phyloP scores from a whole-genome alignment of 2,329 filamentous ascomycete species.

The Penicillium carneum region DNA sequence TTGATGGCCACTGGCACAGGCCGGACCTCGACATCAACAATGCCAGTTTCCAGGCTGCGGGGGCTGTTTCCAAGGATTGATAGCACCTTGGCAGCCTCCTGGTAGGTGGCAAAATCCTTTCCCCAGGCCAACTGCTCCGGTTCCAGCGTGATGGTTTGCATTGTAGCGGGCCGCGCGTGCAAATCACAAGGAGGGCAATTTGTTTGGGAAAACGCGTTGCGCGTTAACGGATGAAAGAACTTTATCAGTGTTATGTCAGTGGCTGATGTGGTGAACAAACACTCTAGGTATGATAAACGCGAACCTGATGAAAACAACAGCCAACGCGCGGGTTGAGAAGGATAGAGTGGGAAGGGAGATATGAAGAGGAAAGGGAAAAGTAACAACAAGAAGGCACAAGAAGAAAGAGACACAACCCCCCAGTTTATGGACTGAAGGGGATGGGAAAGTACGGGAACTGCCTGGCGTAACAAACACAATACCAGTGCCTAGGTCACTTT shows the following conservation, averaged over 20 bases:
- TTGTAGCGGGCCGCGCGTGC: background rate
- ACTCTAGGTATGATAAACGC: background rate
- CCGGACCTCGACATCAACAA: background rate
- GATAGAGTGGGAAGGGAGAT: no score
- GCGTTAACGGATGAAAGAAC: background rate
- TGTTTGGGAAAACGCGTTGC: background rate
- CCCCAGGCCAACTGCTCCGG: background rate
- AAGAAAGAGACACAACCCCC: background rate
- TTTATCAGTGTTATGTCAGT: background rate
- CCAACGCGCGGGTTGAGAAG: background rate
- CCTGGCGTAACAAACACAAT: background rate
- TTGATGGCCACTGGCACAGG: background rate
- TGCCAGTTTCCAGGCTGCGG: background rate
- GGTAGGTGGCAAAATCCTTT: background rate
- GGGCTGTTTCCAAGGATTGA: background rate
- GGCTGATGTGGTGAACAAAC: background rate
- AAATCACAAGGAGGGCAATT: background rate
- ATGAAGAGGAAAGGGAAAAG: background rate
- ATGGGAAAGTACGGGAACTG: background rate
- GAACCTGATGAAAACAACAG: background rate
- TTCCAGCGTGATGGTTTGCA: background rate
- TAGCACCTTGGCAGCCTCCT: background rate
- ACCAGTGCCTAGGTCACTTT: background rate
- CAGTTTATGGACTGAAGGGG: background rate
- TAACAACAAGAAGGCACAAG: background rate